Conservation (phyloP, 805 yeast genomes). For the Schizosaccharomyces cryophilus region DNA sequence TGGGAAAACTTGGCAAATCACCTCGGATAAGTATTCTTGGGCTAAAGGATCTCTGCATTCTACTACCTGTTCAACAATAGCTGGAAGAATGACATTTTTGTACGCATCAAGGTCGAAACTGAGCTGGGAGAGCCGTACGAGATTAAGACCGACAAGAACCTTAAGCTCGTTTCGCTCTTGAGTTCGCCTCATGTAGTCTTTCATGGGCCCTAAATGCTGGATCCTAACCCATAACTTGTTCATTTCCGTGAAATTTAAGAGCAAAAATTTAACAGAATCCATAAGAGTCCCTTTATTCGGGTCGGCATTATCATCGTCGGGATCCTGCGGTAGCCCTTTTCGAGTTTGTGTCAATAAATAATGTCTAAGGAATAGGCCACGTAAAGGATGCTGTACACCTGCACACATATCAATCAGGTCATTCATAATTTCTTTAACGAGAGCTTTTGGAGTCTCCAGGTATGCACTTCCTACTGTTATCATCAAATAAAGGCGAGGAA, state of each 20-base stretch:
- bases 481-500: conserved; percentile 84
- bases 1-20: conserved; percentile 81
- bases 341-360: conserved; percentile 68
- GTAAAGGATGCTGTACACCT: conserved; percentile 84
- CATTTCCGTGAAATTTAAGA: conserved; percentile 86
- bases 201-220: conserved; percentile 84
- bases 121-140: conserved; percentile 68
- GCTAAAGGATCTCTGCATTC: conserved; percentile 84
- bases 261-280: conserved; percentile 54
- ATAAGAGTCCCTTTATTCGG: conserved; percentile 19
- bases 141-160: conserved; percentile 75
- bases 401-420: conserved; percentile 96
- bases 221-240: conserved; percentile 91
- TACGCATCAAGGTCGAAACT: conserved; percentile 27
- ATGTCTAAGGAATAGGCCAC: conserved; percentile 68
- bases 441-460: conserved; percentile 54
- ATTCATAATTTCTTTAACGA: conserved; percentile 63
- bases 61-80: conserved; percentile 64
- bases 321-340: conserved; percentile 19
- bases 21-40: conserved; percentile 77
- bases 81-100: conserved; percentile 36
- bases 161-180: conserved; percentile 71
- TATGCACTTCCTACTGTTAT: conserved; percentile 75
- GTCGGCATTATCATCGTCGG: background rate
- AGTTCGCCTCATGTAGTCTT: conserved; percentile 49